phyloP scores from a whole-genome alignment of 306 rosid genomes.

The Dalbergia cultrata region DNA sequence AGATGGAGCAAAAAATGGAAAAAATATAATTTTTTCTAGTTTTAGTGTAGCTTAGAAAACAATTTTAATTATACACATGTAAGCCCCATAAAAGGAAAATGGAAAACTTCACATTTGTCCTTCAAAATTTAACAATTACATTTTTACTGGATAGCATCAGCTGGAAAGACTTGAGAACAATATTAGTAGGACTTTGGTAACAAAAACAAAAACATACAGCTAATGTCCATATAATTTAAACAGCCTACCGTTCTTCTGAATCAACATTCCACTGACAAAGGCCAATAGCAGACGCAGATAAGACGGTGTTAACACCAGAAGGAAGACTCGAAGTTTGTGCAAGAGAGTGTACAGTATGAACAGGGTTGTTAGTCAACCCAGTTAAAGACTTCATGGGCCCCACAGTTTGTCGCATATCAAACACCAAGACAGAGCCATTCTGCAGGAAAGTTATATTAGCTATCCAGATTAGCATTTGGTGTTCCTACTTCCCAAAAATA shows the following conservation, averaged over 20 bases:
- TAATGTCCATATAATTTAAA: slow-evolving; percentile 34
- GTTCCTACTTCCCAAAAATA: slow-evolving; percentile 12
- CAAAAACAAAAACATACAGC: slow-evolving; percentile 10
- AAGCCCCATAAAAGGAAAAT: background rate
- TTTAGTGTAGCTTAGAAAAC: slow-evolving; percentile 4
- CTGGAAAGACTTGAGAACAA: background rate
- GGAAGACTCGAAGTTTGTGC: slow-evolving; percentile 57
- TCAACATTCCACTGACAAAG: slow-evolving; percentile 80
- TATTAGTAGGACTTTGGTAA: slow-evolving; percentile 23
- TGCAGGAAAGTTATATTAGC: slow-evolving; percentile 48
- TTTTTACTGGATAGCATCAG: background rate
- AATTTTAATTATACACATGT: background rate
- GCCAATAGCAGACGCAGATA: slow-evolving; percentile 90
- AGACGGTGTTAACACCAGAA: slow-evolving; percentile 57
- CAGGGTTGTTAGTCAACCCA: slow-evolving; percentile 78
- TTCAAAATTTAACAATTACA: slow-evolving; percentile 15
- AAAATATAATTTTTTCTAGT: slow-evolving; percentile 2
- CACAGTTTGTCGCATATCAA: slow-evolving; percentile 83
- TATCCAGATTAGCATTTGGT: slow-evolving; percentile 38
- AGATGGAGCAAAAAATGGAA: slow-evolving; percentile 3
- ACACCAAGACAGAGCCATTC: slow-evolving; percentile 85
- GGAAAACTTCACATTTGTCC: background rate
- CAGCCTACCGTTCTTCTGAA: slow-evolving; percentile 75
- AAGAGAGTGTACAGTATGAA: slow-evolving; percentile 82
- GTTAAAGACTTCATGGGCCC: slow-evolving; percentile 69